Evolutionary conservation across 1,284 basidiomycete genomes (phyloP), one percentile per base, ranked within the genome.

Genomic region (Boletellus sp.): DNA sequence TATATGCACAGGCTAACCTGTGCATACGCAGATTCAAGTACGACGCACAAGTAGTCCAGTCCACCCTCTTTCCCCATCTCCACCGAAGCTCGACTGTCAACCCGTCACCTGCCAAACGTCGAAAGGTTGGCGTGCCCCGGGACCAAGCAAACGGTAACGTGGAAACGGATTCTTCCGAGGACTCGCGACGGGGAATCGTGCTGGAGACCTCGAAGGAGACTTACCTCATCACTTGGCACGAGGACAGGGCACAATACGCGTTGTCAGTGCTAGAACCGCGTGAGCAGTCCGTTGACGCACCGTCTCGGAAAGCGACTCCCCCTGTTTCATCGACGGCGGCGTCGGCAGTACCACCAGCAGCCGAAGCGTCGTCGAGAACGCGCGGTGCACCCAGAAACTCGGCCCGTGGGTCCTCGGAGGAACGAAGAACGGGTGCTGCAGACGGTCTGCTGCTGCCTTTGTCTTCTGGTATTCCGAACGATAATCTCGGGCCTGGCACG

Each of bases 1-100:
- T 38, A n/a, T n/a, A n/a, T n/a, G n/a, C 8, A 7, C n/a, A 5
- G 20, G 9, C 17, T 51, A n/a, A 49, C n/a, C n/a, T n/a, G n/a
- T 45, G n/a, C 9, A 17, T 36, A 40, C 35, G 16, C 49, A 84
- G 82, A 29, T 84, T 77, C 55, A 82, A 79, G 60, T 85, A 82
- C 51, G 68, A 77, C n/a, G 74, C 78, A 0, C 57, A 59, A 6
- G 59, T 73, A 1, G 63, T 83, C 7, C 69, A 69, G 29, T 60
- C 67, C 22, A 61, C 72, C 4, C 66, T 83, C 23, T 80, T 82
- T 60, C 73, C 65, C 11, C 53, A 64, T 14, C 49, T 51, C 11
- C 42, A 47, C 17, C 43, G 29, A 37, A 53, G 21, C 11, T 45
- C 50, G 20, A 43, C 42, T 8, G 19, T 53, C 22, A 17, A 7